Evolutionary conservation across 768 basidiomycete species (phyloP).

Genomic region (Rhodocollybia butyracea): DNA sequence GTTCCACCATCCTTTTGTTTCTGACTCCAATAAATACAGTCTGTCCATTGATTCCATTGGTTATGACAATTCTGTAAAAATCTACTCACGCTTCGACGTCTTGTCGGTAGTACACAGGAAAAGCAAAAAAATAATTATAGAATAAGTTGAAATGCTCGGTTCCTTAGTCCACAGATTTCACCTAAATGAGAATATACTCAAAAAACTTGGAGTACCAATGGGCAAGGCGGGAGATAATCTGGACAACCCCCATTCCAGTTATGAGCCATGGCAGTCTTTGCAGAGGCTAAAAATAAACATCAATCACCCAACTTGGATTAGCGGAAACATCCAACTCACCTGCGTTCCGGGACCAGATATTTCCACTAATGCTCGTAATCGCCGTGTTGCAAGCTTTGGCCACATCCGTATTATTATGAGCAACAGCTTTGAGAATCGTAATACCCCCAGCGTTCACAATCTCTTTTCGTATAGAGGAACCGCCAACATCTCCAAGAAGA

Average conservation of each 20-base stretch:
- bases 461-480: conserved; percentile 21
- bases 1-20: too few species aligned
- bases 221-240: conserved; percentile 11
- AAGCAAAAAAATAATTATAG: background rate
- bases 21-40: too few species aligned
- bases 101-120: background rate
- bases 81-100: too few species aligned
- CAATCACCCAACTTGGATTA: background rate
- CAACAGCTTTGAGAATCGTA: conserved; percentile 19
- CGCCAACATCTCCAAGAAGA: conserved; percentile 24
- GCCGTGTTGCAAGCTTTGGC: conserved; percentile 23
- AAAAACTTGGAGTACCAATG: background rate
- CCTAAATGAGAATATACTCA: background rate
- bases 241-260: conserved; percentile 16
- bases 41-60: too few species aligned
- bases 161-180: background rate
- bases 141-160: background rate
- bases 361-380: conserved; percentile 21
- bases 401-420: conserved; percentile 16
- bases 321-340: conserved; percentile 11
- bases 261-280: conserved; percentile 13
- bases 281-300: conserved; percentile 9
- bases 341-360: conserved; percentile 23
- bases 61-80: too few species aligned
- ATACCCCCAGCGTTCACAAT: conserved; percentile 27